phyloP scores from a whole-genome alignment of 2,329 filamentous ascomycete genomes.

The Thielaviopsis ethacetica region DNA sequence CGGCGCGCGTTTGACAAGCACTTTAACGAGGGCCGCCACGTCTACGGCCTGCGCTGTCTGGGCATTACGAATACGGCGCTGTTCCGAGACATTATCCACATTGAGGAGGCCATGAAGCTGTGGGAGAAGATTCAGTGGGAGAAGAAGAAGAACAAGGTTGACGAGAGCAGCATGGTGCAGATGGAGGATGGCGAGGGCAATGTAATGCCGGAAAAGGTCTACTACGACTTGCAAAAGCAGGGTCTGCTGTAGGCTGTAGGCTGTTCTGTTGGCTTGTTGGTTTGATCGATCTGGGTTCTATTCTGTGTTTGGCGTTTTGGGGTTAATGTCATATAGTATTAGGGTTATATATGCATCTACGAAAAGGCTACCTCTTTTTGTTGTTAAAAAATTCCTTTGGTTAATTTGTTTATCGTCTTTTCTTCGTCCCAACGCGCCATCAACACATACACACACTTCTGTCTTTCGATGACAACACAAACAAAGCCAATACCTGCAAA shows the following conservation, averaged over 20 bases:
- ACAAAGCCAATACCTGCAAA: slow-evolving; percentile 60
- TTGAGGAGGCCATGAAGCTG: slow-evolving; percentile 71
- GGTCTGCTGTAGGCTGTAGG: slow-evolving; percentile 49
- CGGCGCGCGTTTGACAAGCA: slow-evolving; percentile 94
- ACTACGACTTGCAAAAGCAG: slow-evolving; percentile 85
- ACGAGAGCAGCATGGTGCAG: slow-evolving; percentile 76
- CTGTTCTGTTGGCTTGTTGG: not conserved
- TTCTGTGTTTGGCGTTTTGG: slow-evolving; percentile 1
- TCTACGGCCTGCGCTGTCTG: slow-evolving; percentile 84
- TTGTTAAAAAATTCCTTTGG: not conserved
- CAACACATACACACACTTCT: not conserved
- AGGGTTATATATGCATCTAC: not conserved
- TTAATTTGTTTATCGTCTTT: not conserved
- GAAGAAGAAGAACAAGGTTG: slow-evolving; percentile 58
- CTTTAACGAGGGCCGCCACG: slow-evolving; percentile 85
- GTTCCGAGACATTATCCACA: slow-evolving; percentile 86
- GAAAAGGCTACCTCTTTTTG: not conserved
- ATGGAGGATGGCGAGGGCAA: slow-evolving; percentile 98
- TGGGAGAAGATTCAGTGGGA: slow-evolving; percentile 91
- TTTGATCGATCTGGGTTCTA: not conserved
- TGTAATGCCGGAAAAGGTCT: slow-evolving; percentile 98
- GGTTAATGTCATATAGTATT: slow-evolving; percentile 3
- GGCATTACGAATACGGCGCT: slow-evolving; percentile 83
- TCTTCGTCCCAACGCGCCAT: not conserved
- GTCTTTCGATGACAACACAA: slow-evolving; percentile 22